Evolutionary conservation across 2,329 filamentous ascomycete species (phyloP).

Genomic region (Aspergillus tamarii): DNA sequence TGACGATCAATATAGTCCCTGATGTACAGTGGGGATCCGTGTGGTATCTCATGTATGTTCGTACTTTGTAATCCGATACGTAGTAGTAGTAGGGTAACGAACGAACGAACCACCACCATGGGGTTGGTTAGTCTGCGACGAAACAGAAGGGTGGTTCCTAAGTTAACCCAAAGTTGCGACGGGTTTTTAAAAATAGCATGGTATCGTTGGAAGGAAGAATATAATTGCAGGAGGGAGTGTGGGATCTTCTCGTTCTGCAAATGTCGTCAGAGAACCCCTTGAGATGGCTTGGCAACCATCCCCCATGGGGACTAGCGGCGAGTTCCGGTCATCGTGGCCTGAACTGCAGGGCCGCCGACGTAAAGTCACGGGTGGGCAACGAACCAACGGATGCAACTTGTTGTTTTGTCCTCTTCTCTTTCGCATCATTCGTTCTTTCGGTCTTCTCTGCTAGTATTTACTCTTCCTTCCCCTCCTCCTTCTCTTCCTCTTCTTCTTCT

Average conservation of each 20-base stretch:
- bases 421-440: conserved; percentile 13
- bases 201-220: neutral
- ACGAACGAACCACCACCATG: neutral
- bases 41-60: neutral
- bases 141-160: neutral
- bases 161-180: neutral
- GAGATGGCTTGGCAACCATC: conserved; percentile 31
- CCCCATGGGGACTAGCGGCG: conserved; percentile 31
- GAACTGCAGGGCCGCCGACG: conserved; percentile 18
- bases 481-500: conserved; percentile 13
- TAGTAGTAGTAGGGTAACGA: neutral
- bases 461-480: conserved; percentile 9
- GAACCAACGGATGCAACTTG: conserved; percentile 4
- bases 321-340: conserved; percentile 48
- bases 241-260: neutral
- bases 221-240: neutral
- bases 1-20: conserved; percentile 1
- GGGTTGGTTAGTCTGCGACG: neutral
- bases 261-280: conserved; percentile 13
- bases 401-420: conserved; percentile 17
- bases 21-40: neutral
- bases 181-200: neutral
- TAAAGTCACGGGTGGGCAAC: conserved; percentile 18
- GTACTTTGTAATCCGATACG: neutral
- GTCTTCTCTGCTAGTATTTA: neutral